phyloP scores from a whole-genome alignment of 1,284 basidiomycete species.

The Cryptococcus sp. region DNA sequence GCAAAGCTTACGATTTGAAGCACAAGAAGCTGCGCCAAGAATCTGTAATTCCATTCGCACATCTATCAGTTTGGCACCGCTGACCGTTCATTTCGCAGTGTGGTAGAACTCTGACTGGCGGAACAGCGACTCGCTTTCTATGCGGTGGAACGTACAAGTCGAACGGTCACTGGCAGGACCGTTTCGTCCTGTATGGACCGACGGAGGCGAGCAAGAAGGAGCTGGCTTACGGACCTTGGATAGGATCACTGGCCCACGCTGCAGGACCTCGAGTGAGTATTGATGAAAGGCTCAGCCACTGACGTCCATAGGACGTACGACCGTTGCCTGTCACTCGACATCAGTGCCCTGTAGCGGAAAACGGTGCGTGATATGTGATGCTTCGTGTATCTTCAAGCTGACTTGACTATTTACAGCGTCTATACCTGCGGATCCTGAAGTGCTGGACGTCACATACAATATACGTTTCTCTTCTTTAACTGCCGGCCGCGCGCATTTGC shows the following conservation, averaged over 20 bases:
- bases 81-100: slow-evolving; percentile 3
- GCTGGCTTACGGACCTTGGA: slow-evolving; percentile 23
- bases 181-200: slow-evolving; percentile 10
- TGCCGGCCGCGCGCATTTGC: slow-evolving; percentile 14
- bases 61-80: background rate
- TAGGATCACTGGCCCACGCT: slow-evolving; percentile 13
- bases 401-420: slow-evolving; percentile 1
- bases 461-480: slow-evolving; percentile 23
- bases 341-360: slow-evolving; percentile 3
- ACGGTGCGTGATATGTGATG: background rate
- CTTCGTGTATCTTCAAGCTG: background rate
- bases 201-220: slow-evolving; percentile 11
- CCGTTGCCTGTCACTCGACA: slow-evolving; percentile 16
- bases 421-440: slow-evolving; percentile 11
- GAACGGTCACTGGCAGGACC: slow-evolving; percentile 25
- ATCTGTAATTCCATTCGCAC: slow-evolving; percentile 12
- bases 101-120: slow-evolving; percentile 5
- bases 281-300: background rate
- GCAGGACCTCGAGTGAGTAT: slow-evolving; percentile 25
- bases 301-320: slow-evolving; percentile 11
- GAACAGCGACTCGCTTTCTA: slow-evolving; percentile 11
- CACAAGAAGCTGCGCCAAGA: slow-evolving; percentile 18
- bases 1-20: slow-evolving; percentile 20
- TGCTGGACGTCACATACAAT: slow-evolving; percentile 16
- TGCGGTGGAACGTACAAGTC: slow-evolving; percentile 12